These are phyloP conservation scores for Aspergillus flavus DNA, from an alignment of 2,329 filamentous ascomycete species.

Conservation along the genomic window DNA sequence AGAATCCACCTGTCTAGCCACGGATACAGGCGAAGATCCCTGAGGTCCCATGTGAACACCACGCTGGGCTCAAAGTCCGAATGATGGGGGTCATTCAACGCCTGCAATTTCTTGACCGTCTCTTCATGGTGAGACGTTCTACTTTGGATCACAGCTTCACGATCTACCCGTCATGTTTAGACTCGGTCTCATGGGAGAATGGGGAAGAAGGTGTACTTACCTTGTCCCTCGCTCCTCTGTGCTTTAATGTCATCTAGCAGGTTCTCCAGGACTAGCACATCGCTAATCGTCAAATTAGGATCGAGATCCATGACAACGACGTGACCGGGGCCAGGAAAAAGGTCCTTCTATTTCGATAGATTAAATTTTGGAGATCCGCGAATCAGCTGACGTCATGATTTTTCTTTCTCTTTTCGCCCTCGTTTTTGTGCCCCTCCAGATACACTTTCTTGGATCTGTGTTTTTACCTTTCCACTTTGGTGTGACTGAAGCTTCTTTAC, in stretches of 20 bases:
- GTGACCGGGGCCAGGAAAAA: background rate
- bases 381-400: background rate
- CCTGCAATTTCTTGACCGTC: constrained; percentile 49
- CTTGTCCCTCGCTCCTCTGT: background rate
- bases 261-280: background rate
- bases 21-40: constrained; percentile 44
- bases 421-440: background rate
- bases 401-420: background rate
- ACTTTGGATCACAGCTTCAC: background rate
- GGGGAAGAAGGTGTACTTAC: background rate
- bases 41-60: constrained; percentile 55
- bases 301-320: background rate
- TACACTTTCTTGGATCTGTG: background rate
- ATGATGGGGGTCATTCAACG: constrained; percentile 53
- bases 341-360: background rate
- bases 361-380: background rate
- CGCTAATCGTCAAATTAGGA: background rate
- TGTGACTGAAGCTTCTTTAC: background rate
- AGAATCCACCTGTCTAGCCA: constrained; percentile 56
- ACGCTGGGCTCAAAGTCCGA: constrained; percentile 59
- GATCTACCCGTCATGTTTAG: background rate
- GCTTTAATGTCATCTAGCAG: background rate
- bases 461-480: background rate
- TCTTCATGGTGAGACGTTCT: background rate
- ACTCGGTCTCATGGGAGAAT: background rate